Percentiles rank a stretch among this genome's conserved stretches.
These are phyloP conservation scores for Scytalidium sp. DNA, from an alignment of 2,329 filamentous ascomycete species.

Conservation along the genomic window DNA sequence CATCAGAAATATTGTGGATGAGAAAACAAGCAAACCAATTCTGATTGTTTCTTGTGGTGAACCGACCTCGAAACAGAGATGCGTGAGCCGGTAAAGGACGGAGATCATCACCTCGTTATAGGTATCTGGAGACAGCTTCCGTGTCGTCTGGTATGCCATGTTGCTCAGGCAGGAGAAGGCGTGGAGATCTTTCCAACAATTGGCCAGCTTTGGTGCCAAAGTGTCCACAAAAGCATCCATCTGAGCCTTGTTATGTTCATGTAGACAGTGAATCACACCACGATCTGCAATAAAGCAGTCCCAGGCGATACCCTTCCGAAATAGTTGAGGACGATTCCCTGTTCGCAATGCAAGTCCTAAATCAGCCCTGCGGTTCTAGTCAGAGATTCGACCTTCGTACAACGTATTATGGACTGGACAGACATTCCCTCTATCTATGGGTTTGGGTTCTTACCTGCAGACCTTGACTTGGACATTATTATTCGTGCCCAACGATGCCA, in stretches of 20 bases:
- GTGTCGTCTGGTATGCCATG: slow-evolving; percentile 14
- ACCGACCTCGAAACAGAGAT: slow-evolving; percentile 21
- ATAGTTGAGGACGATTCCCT: slow-evolving; percentile 2
- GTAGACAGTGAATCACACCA: slow-evolving; percentile 19
- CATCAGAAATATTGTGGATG: slow-evolving; percentile 34
- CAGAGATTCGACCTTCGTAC: slow-evolving; percentile 2
- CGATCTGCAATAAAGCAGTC: slow-evolving; percentile 13
- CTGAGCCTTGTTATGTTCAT: slow-evolving; percentile 7
- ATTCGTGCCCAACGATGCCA: slow-evolving; percentile 26
- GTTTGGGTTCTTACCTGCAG: slow-evolving; percentile 20
- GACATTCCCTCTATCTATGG: too few species aligned
- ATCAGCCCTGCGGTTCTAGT: slow-evolving; percentile 18
- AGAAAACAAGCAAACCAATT: slow-evolving; percentile 34
- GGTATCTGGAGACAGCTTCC: slow-evolving; percentile 13
- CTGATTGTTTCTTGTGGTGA: slow-evolving; percentile 32
- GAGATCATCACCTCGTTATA: slow-evolving; percentile 31
- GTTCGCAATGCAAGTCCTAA: slow-evolving; percentile 2
- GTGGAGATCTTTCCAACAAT: slow-evolving; percentile 20
- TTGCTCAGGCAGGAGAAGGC: slow-evolving; percentile 23
- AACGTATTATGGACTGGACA: too few species aligned
- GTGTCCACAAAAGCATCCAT: slow-evolving; percentile 9
- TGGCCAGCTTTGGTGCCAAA: slow-evolving; percentile 5
- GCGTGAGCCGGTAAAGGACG: slow-evolving; percentile 35
- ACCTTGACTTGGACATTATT: slow-evolving; percentile 32
- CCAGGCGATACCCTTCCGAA: slow-evolving; percentile 4